Conservation (phyloP, 1,284 basidiomycete genomes). For the Sporisorium iseilematis-ciliati region DNA sequence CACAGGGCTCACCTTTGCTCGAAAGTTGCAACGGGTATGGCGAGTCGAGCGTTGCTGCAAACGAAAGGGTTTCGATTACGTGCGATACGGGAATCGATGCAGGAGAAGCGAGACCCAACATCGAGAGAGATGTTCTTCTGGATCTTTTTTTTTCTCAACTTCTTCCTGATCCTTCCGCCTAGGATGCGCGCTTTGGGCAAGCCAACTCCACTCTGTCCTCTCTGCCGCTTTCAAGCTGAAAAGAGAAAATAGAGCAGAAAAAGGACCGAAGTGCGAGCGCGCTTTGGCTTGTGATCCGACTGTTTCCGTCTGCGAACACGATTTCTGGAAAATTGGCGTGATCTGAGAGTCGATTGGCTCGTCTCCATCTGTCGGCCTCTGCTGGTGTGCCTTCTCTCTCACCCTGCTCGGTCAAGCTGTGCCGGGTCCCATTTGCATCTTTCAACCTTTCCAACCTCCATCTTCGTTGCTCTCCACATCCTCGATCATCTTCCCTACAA, state of each 20-base stretch:
- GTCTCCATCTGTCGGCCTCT: constrained; percentile 2
- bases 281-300: constrained; percentile 10
- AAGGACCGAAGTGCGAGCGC: constrained; percentile 8
- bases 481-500: constrained; percentile 9
- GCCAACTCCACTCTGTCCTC: neutral
- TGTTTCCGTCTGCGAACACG: constrained; percentile 11
- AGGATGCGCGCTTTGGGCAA: constrained; percentile 24
- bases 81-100: neutral
- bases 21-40: neutral
- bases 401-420: neutral
- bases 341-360: constrained; percentile 14
- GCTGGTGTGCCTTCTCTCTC: neutral
- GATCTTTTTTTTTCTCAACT: neutral
- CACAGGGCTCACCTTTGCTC: neutral
- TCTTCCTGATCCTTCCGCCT: constrained; percentile 20
- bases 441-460: constrained; percentile 14
- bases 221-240: constrained; percentile 11
- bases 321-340: constrained; percentile 5
- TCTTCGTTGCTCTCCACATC: constrained; percentile 17
- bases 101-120: neutral
- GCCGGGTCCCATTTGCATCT: constrained; percentile 7
- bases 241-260: neutral
- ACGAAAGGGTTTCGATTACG: neutral
- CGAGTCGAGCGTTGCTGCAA: constrained; percentile 5
- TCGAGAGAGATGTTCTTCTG: constrained; percentile 5